phyloP scores from a whole-genome alignment of 208 protist genomes.

The Tritrichomonas musculus region DNA sequence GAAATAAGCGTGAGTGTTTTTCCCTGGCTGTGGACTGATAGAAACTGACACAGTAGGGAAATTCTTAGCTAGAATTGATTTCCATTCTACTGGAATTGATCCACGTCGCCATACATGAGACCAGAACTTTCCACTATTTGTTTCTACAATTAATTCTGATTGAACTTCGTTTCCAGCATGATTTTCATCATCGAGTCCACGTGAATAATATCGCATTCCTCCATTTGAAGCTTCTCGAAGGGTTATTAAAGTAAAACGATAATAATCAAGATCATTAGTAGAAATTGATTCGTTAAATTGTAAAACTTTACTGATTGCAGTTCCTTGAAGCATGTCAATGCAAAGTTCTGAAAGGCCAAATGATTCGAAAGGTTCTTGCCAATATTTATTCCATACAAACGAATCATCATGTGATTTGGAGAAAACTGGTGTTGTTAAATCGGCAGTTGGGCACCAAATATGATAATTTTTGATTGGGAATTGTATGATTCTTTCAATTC shows the following conservation, averaged over 20 bases:
- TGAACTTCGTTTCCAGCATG: constrained; percentile 12
- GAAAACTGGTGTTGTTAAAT: neutral
- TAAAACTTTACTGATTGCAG: too few relatives aligned
- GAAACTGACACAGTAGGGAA: neutral
- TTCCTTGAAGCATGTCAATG: neutral
- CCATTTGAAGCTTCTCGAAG: neutral
- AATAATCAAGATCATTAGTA: neutral
- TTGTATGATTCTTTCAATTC: neutral
- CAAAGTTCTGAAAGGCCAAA: neutral
- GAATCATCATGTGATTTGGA: too few relatives aligned
- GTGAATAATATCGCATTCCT: neutral
- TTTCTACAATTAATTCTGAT: neutral
- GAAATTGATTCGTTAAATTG: too few relatives aligned
- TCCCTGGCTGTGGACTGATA: neutral
- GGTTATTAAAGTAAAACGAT: neutral
- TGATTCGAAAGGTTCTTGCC: neutral
- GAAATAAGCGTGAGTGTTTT: neutral
- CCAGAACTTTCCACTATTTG: neutral
- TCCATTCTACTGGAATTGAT: neutral
- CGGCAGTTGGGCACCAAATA: neutral
- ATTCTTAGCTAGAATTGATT: neutral
- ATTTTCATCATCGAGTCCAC: neutral
- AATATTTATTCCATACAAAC: neutral
- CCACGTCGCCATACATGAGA: neutral
- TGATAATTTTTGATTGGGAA: neutral